Evolutionary conservation across 2,329 filamentous ascomycete genomes (phyloP).

Genomic region (Claviceps digitariae): DNA sequence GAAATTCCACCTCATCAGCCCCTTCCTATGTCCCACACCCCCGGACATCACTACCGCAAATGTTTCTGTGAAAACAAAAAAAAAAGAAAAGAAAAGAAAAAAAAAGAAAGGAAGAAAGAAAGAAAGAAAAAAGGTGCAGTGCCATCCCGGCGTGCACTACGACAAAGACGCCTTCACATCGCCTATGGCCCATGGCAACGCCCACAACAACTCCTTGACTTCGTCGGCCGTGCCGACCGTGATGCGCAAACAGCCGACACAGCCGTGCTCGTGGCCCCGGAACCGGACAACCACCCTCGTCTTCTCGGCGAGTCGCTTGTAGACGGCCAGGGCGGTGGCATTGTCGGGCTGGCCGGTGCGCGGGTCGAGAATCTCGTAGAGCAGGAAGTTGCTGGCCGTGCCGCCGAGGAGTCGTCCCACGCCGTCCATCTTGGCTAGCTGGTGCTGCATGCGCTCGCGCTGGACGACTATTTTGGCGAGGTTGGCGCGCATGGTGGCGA

Average conservation of each 20-base stretch:
- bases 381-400: constrained; percentile 70
- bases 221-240: constrained; percentile 86
- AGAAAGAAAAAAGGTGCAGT: neutral
- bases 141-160: no score
- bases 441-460: constrained; percentile 58
- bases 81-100: neutral
- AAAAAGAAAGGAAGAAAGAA: no score
- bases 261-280: constrained; percentile 83
- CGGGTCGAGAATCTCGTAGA: constrained; percentile 73
- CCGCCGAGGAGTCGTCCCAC: constrained; percentile 75
- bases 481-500: constrained; percentile 61
- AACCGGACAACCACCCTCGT: constrained; percentile 89
- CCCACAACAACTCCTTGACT: constrained; percentile 62
- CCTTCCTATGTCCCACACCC: no score
- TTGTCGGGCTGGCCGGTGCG: constrained; percentile 62
- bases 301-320: constrained; percentile 71
- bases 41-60: no score
- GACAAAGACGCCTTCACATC: constrained; percentile 24
- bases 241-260: constrained; percentile 75
- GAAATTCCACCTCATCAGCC: no score
- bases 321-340: constrained; percentile 60
- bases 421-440: constrained; percentile 62
- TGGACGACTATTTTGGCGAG: constrained; percentile 58
- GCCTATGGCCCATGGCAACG: constrained; percentile 40
- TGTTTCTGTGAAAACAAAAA: no score